Evolutionary conservation across 306 rosid species (phyloP).

Genomic region (Purshia tridentata): DNA sequence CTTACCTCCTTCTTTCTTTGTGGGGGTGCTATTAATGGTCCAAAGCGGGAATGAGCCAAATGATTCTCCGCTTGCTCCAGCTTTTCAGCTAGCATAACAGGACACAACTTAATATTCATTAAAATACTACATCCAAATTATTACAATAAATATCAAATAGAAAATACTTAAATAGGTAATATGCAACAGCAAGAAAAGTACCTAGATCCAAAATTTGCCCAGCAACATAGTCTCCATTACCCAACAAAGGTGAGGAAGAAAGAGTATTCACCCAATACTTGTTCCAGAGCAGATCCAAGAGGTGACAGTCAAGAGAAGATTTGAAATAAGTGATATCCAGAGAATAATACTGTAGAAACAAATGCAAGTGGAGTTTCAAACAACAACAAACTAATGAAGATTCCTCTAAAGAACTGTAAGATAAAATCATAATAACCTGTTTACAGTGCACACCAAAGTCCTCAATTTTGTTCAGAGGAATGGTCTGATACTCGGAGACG

Average conservation of each 20-base stretch:
- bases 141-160: neutral
- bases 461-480: constrained; percentile 92
- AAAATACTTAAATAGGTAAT: constrained; percentile 3
- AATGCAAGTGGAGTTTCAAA: constrained; percentile 21
- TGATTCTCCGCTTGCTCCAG: constrained; percentile 94
- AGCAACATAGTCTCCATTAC: constrained; percentile 91
- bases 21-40: constrained; percentile 68
- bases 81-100: constrained; percentile 77
- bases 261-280: constrained; percentile 93
- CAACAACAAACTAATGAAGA: neutral
- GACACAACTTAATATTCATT: constrained; percentile 8
- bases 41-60: constrained; percentile 86
- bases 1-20: constrained; percentile 86
- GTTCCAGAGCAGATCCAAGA: constrained; percentile 93
- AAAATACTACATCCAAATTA: neutral
- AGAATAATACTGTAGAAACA: constrained; percentile 75
- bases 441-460: constrained; percentile 98
- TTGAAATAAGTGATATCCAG: constrained; percentile 94
- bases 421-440: constrained; percentile 53
- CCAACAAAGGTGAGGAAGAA: constrained; percentile 92
- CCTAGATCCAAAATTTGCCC: constrained; percentile 96
- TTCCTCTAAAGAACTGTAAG: neutral
- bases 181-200: constrained; percentile 30
- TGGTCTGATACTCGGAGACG: constrained; percentile 90
- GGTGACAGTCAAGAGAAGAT: constrained; percentile 90